phyloP scores from a whole-genome alignment of 352 stramenopile species.

The Phytopythium cucurbitacearum region DNA sequence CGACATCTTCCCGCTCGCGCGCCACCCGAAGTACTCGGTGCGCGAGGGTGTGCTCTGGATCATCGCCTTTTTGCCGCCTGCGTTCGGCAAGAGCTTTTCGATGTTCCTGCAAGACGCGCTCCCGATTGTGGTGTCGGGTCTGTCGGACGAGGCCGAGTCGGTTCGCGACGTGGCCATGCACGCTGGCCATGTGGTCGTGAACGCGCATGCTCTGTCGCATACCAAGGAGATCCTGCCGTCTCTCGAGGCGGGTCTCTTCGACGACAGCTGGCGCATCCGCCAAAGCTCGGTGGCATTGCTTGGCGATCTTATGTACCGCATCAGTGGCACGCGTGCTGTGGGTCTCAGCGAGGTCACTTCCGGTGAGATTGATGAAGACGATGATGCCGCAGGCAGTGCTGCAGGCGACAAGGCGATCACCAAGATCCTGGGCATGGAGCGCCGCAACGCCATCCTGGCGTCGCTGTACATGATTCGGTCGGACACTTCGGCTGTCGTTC shows the following conservation, averaged over 20 bases:
- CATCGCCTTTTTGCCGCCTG: conserved; percentile 97
- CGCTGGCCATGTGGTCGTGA: conserved; percentile 97
- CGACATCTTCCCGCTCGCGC: conserved; percentile 94
- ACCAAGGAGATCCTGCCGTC: conserved; percentile 97
- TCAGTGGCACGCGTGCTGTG: conserved; percentile 95
- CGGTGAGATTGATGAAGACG: conserved; percentile 80
- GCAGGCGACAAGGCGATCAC: conserved; percentile 85
- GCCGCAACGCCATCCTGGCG: conserved; percentile 94
- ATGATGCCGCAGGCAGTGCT: conserved; percentile 77
- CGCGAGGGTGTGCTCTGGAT: conserved; percentile 99
- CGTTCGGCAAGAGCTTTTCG: conserved; percentile 91
- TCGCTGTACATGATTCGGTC: conserved; percentile 98
- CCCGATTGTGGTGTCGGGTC: conserved; percentile 94
- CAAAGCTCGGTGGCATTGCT: conserved; percentile 97
- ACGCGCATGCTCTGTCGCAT: conserved; percentile 95
- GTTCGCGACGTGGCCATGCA: conserved; percentile 97
- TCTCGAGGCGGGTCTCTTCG: conserved; percentile 94
- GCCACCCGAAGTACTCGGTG: conserved; percentile 93
- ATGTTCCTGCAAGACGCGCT: conserved; percentile 93
- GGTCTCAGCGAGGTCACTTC: conserved; percentile 44
- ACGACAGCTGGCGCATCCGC: conserved; percentile 98
- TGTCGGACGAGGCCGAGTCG: conserved; percentile 98
- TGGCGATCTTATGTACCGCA: conserved; percentile 94
- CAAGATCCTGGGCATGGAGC: conserved; percentile 91
- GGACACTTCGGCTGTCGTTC: conserved; percentile 95